Evolutionary conservation across 495 filamentous ascomycete genomes (phyloP), one percentile per base, ranked within the genome.

Genomic region (Amorphotheca resinae): DNA sequence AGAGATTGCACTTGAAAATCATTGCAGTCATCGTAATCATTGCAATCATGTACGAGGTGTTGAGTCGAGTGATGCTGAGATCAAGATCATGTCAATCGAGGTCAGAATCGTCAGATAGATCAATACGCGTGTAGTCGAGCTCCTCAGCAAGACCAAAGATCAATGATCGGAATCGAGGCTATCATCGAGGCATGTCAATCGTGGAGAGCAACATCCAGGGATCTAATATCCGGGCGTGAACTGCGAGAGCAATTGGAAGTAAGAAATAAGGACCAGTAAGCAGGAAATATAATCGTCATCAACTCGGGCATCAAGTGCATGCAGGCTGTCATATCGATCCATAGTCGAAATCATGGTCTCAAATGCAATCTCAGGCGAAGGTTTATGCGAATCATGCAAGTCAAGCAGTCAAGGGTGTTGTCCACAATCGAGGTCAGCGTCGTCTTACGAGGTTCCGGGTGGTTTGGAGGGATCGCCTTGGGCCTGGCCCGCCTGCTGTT

Each of bases 371-470:
- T 50, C 44, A 46, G 40, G 21, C 26, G 40, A 51, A 48, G 28
- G 38, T 30, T 36, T 42, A 50, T 39, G 49, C 35, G 48, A 47
- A 20, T 52, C 49, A 56, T 48, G 52, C 53, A 46, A 49, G 22
- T 50, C 53, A 52, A 52, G 52, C 49, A 47, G 31, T 56, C 53
- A 56, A 46, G 35, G 22, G 22, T 14, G 25, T 30, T 42, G 39
- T 34, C 42, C 33, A 41, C 34, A 14, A 17, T 40, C 35, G 30
- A 34, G 41, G 22, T 47, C 44, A 47, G 20, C 22, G 41, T 46
- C 48, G 50, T 48, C 39, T 51, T 48, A 59, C 22, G 56, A 56
- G 16, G 56, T 54, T 46, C 56, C 56, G 9, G 56, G 56, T 30
- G 56, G 56, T 33, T 54, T 54, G 9, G 50, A 49, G 1, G 40